Evolutionary conservation across 192 early-diverging fungal species (phyloP), one percentile per base, ranked within the genome.

Genomic region (Coemansia sp.): DNA sequence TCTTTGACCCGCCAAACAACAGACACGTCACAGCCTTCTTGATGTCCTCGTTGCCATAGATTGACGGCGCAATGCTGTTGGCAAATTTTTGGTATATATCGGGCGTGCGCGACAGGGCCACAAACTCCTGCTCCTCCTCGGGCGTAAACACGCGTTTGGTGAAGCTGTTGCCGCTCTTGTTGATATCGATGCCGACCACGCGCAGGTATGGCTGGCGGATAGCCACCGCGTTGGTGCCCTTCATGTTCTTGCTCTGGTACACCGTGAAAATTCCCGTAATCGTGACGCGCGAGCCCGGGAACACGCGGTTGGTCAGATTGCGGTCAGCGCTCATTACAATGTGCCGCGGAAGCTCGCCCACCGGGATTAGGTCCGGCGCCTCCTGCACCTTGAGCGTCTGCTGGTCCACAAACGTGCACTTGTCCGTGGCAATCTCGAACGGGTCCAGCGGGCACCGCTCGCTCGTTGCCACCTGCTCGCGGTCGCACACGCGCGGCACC

Each of bases 371-470:
- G 50, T 95, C 97, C 9, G 94, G 93, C 14, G 93, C 86, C 72
- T 99, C 97, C 69, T 99, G 97, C 53, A 99, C 84, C 76, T 99
- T 99, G 56, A 99, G 82, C 6, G 88, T 87, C 80, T 99, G 97
- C 69, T 94, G 91, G 81, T 99, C 97, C 24, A 98, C 88, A 80
- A 97, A 99, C 62, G 77, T 84, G 69, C 89, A 95, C 66, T 94
- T 95, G 81, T 99, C 94, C 61, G 96, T 94, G 31, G 95, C 85
- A 47, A 99, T 89, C 25, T 95, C 79, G 70, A 88, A 99, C 23
- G 97, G 94, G 56, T 99, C 97, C 56, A 99, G 54, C 43, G 77
- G 68, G 44, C 83, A 86, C 45, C 45, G 56, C 4, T 80, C 64
- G 55, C 67, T 46, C 28, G 59, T 38, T 11, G 65, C 49, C 42